Conservation (phyloP, 331 rosid genomes). For the Malus hybrid region DNA sequence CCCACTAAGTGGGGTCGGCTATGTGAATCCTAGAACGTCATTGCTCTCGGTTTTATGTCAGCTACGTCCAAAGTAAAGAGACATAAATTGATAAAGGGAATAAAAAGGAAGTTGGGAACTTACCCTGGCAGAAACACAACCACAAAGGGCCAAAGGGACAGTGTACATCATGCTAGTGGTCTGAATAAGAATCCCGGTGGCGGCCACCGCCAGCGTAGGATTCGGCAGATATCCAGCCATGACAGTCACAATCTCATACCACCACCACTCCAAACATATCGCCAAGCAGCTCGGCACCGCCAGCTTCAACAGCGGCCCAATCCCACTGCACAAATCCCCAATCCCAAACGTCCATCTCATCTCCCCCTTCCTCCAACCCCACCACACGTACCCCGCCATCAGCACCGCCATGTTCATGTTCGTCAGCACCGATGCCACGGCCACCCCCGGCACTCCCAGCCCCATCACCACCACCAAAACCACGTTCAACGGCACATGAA, state of each 20-base stretch:
- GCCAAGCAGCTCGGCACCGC: constrained; percentile 90
- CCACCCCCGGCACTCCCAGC: constrained; percentile 73
- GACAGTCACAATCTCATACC: constrained; percentile 91
- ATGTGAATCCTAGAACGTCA: too few species aligned
- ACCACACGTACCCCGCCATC: constrained; percentile 58
- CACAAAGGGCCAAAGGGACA: constrained; percentile 90
- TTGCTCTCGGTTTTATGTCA: too few species aligned
- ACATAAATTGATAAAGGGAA: too few species aligned
- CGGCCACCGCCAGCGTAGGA: constrained; percentile 81
- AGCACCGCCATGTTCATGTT: constrained; percentile 66
- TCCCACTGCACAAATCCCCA: constrained; percentile 35
- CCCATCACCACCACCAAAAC: constrained; percentile 40
- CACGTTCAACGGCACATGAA: constrained; percentile 69
- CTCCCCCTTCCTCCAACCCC: constrained; percentile 31
- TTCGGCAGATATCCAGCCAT: constrained; percentile 75
- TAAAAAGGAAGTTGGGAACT: neutral
- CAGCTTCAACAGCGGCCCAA: constrained; percentile 48
- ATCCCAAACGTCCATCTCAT: constrained; percentile 35
- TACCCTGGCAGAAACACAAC: constrained; percentile 91
- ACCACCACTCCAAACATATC: constrained; percentile 99
- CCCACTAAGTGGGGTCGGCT: too few species aligned
- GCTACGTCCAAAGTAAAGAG: too few species aligned
- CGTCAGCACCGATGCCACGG: constrained; percentile 79
- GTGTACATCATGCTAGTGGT: constrained; percentile 98
- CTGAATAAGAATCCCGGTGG: constrained; percentile 90